A percentile compares a stretch with the other conserved stretches of the same genome.
Conservation (phyloP, 306 rosid genomes). For the Cucumis melo region DNA sequence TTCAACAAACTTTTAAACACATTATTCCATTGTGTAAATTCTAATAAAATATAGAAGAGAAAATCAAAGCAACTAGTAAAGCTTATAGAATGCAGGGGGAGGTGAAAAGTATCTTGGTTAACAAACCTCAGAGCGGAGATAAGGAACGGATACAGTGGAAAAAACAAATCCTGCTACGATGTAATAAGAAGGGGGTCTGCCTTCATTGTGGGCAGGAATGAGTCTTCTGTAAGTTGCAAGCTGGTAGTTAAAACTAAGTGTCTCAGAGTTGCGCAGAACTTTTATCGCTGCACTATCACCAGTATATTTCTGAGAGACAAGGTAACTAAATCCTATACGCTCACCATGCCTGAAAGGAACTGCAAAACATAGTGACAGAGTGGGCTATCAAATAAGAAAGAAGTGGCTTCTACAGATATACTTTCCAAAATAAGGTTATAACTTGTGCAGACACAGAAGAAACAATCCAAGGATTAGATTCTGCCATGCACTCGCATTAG, state of each 20-base stretch:
- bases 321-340: conserved; percentile 85
- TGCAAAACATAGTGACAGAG: conserved; percentile 16
- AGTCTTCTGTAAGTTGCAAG: conserved; percentile 62
- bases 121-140: conserved; percentile 95
- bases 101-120: neutral
- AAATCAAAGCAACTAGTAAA: neutral
- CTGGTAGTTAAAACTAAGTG: conserved; percentile 41
- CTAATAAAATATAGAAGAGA: neutral
- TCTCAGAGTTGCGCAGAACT: conserved; percentile 53
- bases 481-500: neutral
- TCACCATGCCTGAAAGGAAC: conserved; percentile 87
- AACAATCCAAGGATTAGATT: neutral
- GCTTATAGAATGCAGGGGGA: neutral
- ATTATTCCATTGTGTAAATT: neutral
- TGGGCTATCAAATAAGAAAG: neutral
- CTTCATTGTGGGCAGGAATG: conserved; percentile 83
- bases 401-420: neutral
- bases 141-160: conserved; percentile 75
- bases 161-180: conserved; percentile 93
- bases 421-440: neutral
- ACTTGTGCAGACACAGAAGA: neutral
- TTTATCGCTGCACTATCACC: conserved; percentile 45
- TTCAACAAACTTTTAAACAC: neutral
- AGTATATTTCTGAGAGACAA: conserved; percentile 35
- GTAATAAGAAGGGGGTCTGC: conserved; percentile 88